Percentiles rank a stretch among this genome's conserved stretches.
Evolutionary conservation across 2,329 filamentous ascomycete genomes (phyloP).

Genomic region (Arachnopeziza araneosa): DNA sequence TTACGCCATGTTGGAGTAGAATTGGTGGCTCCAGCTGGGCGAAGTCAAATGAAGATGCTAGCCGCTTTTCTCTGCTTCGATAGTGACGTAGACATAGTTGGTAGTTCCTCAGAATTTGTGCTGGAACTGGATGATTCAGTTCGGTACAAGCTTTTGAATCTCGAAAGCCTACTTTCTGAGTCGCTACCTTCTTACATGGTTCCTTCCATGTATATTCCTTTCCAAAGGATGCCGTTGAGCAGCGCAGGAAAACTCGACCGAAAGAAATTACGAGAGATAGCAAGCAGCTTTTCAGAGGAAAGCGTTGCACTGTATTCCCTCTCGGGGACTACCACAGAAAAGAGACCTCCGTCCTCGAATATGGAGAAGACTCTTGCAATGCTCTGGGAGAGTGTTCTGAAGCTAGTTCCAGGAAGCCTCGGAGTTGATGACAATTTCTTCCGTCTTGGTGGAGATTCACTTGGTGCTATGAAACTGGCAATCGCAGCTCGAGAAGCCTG

Average conservation of each 20-base stretch:
- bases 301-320: not conserved
- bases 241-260: constrained; percentile 26
- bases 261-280: not conserved
- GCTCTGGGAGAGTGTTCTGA: constrained; percentile 12
- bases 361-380: not conserved
- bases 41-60: not conserved
- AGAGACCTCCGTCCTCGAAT: not conserved
- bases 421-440: constrained; percentile 33
- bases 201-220: constrained; percentile 26
- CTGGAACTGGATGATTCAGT: not conserved
- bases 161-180: constrained; percentile 18
- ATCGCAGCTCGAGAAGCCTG: not conserved
- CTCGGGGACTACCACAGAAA: not conserved
- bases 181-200: constrained; percentile 30
- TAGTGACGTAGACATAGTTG: not conserved
- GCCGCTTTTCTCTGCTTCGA: not conserved
- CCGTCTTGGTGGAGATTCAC: constrained; percentile 30
- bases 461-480: constrained; percentile 37
- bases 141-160: too few species aligned
- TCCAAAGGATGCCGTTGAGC: constrained; percentile 24
- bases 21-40: not conserved
- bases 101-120: not conserved
- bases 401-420: constrained; percentile 17
- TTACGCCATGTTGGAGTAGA: not conserved
- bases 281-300: not conserved